A percentile compares a stretch with the other conserved stretches of the same genome.
Evolutionary conservation across 208 protist species (phyloP).

Genomic region (Lotmaria passim): DNA sequence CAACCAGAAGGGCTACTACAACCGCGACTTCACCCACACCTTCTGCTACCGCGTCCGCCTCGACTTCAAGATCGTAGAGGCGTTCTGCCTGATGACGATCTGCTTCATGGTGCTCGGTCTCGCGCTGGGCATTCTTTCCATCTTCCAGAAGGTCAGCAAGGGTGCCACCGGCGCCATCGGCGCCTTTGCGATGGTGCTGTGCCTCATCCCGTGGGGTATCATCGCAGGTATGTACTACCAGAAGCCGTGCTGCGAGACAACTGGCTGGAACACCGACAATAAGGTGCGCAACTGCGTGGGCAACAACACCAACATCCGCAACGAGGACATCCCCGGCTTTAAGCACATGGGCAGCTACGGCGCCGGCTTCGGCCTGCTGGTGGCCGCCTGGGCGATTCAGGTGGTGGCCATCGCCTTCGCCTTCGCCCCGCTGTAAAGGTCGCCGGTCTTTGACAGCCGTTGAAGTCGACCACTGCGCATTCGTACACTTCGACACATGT

Average conservation of each 20-base stretch:
- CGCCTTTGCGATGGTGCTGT: constrained; percentile 32
- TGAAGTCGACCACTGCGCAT: no score
- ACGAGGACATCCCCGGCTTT: constrained; percentile 41
- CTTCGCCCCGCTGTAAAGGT: constrained; percentile 35
- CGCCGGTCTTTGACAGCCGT: not conserved
- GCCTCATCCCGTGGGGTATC: constrained; percentile 54
- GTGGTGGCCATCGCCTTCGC: constrained; percentile 44
- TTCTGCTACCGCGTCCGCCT: constrained; percentile 56
- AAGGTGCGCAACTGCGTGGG: constrained; percentile 28
- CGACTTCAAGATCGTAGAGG: constrained; percentile 54
- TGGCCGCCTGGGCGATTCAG: constrained; percentile 54
- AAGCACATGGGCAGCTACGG: constrained; percentile 50
- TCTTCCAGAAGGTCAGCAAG: constrained; percentile 37
- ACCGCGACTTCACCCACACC: constrained; percentile 43
- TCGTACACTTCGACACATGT: no score
- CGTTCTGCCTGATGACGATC: constrained; percentile 73
- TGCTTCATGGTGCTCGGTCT: constrained; percentile 44
- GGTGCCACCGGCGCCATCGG: constrained; percentile 34
- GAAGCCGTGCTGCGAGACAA: constrained; percentile 49
- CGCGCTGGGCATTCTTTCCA: constrained; percentile 27
- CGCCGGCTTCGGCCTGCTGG: constrained; percentile 48
- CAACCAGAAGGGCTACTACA: constrained; percentile 43
- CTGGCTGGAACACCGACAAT: constrained; percentile 25
- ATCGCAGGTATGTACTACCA: constrained; percentile 52
- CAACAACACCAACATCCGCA: constrained; percentile 20